These are phyloP conservation scores for Rubroshorea leprosula DNA, from an alignment of 345 rosid genomes.

Conservation along the genomic window DNA sequence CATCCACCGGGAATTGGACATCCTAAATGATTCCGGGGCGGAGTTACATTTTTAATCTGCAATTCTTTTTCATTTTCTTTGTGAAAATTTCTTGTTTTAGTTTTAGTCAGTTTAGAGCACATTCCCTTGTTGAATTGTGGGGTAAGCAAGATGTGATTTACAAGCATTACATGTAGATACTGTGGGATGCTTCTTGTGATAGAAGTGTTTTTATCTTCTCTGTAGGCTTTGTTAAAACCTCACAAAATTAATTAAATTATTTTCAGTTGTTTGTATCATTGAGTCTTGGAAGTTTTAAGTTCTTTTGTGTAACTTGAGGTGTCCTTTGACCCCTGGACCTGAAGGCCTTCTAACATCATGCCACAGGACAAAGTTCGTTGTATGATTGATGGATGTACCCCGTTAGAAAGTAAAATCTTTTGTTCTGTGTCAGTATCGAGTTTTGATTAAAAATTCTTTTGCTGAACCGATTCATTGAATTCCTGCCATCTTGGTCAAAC, in stretches of 20 bases:
- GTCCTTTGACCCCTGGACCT: no score
- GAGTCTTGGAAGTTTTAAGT: no score
- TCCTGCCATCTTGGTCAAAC: neutral
- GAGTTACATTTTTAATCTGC: constrained; percentile 23
- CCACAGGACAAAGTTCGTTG: no score
- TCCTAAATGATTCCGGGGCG: constrained; percentile 23
- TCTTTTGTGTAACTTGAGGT: no score
- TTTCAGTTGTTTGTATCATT: constrained; percentile 20
- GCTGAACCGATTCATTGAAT: neutral
- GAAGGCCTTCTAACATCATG: no score
- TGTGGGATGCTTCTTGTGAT: constrained; percentile 24
- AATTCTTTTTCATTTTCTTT: constrained; percentile 6
- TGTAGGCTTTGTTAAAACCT: constrained; percentile 23
- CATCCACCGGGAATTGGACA: constrained; percentile 12
- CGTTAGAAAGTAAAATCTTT: constrained; percentile 5
- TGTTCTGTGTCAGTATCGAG: neutral
- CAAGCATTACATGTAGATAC: constrained; percentile 55
- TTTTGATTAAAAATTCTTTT: neutral
- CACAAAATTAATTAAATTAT: constrained; percentile 19
- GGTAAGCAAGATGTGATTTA: constrained; percentile 16
- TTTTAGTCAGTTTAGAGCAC: constrained; percentile 7
- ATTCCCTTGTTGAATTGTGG: constrained; percentile 20
- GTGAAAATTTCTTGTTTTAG: constrained; percentile 4
- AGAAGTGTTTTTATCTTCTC: constrained; percentile 10
- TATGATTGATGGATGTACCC: constrained; percentile 15